These are phyloP conservation scores for Bruguiera gymnorhiza DNA, from an alignment of 345 rosid genomes.

Conservation along the genomic window DNA sequence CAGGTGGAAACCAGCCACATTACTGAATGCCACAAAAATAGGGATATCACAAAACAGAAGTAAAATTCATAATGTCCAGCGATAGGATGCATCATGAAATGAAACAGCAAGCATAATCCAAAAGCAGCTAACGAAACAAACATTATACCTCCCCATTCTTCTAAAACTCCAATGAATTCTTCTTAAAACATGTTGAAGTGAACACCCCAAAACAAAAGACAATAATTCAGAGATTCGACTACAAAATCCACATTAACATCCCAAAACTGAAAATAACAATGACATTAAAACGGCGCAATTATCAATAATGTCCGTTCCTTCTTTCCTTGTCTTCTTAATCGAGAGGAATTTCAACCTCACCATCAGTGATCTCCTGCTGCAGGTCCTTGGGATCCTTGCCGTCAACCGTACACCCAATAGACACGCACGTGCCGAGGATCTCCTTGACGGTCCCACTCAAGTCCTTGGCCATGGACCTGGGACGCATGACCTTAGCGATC, in stretches of 20 bases:
- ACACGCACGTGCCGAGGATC: constrained; percentile 2
- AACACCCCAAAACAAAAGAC: not conserved
- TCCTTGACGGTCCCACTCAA: constrained; percentile 2
- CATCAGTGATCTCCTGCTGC: constrained; percentile 6
- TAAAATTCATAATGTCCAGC: not conserved
- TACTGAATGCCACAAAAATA: not conserved
- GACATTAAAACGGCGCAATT: not conserved
- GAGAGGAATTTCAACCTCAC: not conserved
- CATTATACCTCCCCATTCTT: constrained; percentile 24
- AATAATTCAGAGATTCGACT: constrained; percentile 10
- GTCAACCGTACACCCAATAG: not conserved
- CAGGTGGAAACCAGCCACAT: not conserved
- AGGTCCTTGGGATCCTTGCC: constrained; percentile 1
- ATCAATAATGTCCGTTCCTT: not conserved
- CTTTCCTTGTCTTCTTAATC: not conserved
- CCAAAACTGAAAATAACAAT: not conserved
- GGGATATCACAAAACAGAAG: no score
- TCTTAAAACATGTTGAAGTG: not conserved
- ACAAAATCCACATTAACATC: not conserved
- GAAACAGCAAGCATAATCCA: constrained; percentile 7
- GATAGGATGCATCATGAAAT: not conserved
- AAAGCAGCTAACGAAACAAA: constrained; percentile 9
- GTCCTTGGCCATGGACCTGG: constrained; percentile 1
- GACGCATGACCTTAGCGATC: constrained; percentile 5
- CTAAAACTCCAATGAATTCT: constrained; percentile 13